Evolutionary conservation across 2,329 filamentous ascomycete species (phyloP).

Genomic region (Chaetomium sp.): DNA sequence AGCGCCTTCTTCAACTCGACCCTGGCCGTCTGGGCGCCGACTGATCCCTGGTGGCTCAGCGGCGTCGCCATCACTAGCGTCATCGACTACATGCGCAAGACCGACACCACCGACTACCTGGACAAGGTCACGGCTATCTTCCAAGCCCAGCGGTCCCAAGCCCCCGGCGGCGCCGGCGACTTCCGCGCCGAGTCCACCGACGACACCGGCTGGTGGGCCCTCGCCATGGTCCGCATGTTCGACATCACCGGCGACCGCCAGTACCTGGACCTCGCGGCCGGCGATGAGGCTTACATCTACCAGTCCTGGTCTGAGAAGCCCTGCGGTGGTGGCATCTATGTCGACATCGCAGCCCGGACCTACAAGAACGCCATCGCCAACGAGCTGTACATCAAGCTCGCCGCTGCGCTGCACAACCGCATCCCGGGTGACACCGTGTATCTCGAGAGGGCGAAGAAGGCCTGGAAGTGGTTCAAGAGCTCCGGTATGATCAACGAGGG

Average conservation of each 20-base stretch:
- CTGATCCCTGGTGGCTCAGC: conserved; percentile 34
- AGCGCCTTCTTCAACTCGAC: conserved; percentile 29
- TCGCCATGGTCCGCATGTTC: conserved; percentile 51
- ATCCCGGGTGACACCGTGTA: conserved; percentile 33
- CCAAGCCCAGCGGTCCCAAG: conserved; percentile 30
- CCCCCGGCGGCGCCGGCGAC: conserved; percentile 32
- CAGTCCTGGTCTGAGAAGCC: conserved; percentile 40
- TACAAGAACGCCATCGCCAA: conserved; percentile 53
- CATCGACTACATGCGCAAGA: conserved; percentile 32
- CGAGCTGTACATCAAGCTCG: conserved; percentile 50
- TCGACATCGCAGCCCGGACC: conserved; percentile 43
- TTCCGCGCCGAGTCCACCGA: conserved; percentile 41
- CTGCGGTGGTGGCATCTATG: conserved; percentile 51
- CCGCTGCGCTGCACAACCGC: conserved; percentile 47
- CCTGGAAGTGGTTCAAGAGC: conserved; percentile 48
- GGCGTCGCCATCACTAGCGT: conserved; percentile 32
- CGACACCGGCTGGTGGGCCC: conserved; percentile 59
- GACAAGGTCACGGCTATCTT: conserved; percentile 28
- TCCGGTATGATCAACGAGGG: conserved; percentile 47
- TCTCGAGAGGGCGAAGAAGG: conserved; percentile 41
- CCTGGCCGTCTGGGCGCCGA: conserved; percentile 30
- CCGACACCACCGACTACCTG: conserved; percentile 28
- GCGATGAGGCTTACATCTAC: conserved; percentile 52
- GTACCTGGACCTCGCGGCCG: conserved; percentile 48
- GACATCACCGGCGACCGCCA: conserved; percentile 45